Evolutionary conservation across 2,329 filamentous ascomycete species (phyloP), one percentile per base, ranked within the genome.

Genomic region (Cryphonectria carpinicola): DNA sequence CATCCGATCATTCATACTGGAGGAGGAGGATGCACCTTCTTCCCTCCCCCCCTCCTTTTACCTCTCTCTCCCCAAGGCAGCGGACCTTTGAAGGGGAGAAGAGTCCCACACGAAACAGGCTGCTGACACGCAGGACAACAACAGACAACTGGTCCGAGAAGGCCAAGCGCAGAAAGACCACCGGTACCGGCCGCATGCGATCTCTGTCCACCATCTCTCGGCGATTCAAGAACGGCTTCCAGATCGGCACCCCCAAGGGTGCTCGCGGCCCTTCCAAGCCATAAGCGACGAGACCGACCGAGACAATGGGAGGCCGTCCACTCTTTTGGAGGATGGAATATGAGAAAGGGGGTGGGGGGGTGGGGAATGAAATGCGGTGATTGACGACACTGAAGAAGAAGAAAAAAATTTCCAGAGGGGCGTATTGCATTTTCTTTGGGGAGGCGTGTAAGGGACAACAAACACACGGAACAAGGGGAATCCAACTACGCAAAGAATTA

Each of bases 121-220:
- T 72, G 73, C 76, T 77, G 72, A 77, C 74, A 73, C 43, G 43
- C 58, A 49, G 66, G 72, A 65, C 28, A 22, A 41, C 68, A 63
- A 83, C 82, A 98, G 95, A 92, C 92, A 98, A 99, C 93, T 99
- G 96, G 96, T 90, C 93, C 85, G 95, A 98, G 91, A 99, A 99
- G 93, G 95, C 95, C 81, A 98, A 98, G 94, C 90, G 96, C 86
- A 97, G 96, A 92, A 98, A 98, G 95, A 98, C 95, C 82, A 95
- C 93, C 83, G 96, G 96, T 81, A 95, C 94, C 82, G 96, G 96
- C 85, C 93, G 96, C 85, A 96, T 95, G 92, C 91, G 94, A 83
- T 93, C 95, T 88, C 90, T 99, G 84, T 97, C 97, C 90, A 89
- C 89, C 81, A 91, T 99, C 83, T 88, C 94, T 82, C 92, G 96